Evolutionary conservation across 768 basidiomycete species (phyloP).

Genomic region (Cubamyces sp.): DNA sequence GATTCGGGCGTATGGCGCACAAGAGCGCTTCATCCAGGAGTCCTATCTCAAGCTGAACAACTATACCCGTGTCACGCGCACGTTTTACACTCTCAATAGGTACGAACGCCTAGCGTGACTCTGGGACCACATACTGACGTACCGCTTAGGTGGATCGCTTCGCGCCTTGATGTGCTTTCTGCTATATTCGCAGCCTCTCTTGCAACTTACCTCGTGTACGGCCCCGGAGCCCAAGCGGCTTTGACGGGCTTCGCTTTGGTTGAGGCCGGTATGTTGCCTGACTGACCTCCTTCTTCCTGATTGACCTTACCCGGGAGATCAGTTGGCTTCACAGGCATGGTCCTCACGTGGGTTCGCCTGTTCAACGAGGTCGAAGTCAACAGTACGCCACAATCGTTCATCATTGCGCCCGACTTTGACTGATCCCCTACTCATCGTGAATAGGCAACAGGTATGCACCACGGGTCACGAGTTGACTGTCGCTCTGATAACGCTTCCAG

Average conservation of each 20-base stretch:
- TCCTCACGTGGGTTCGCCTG: constrained; percentile 54
- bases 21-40: constrained; percentile 46
- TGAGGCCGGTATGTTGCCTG: constrained; percentile 41
- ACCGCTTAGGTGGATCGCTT: constrained; percentile 45
- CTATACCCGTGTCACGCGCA: constrained; percentile 46
- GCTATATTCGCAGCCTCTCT: constrained; percentile 53
- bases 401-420: not conserved
- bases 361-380: constrained; percentile 51
- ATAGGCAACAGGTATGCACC: constrained; percentile 38
- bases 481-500: constrained; percentile 28
- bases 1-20: constrained; percentile 61
- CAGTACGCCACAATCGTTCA: constrained; percentile 35
- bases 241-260: constrained; percentile 45
- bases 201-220: constrained; percentile 57
- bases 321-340: constrained; percentile 63
- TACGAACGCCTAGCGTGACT: not conserved
- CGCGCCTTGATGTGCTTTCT: constrained; percentile 59
- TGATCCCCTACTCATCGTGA: not conserved
- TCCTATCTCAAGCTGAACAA: constrained; percentile 50
- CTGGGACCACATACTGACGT: not conserved
- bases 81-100: constrained; percentile 52
- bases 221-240: constrained; percentile 42
- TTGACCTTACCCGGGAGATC: not conserved
- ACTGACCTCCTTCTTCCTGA: not conserved
- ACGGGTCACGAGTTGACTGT: not conserved